Evolutionary conservation across 2,329 filamentous ascomycete species (phyloP).

Genomic region (Pyrenochaeta sp.): DNA sequence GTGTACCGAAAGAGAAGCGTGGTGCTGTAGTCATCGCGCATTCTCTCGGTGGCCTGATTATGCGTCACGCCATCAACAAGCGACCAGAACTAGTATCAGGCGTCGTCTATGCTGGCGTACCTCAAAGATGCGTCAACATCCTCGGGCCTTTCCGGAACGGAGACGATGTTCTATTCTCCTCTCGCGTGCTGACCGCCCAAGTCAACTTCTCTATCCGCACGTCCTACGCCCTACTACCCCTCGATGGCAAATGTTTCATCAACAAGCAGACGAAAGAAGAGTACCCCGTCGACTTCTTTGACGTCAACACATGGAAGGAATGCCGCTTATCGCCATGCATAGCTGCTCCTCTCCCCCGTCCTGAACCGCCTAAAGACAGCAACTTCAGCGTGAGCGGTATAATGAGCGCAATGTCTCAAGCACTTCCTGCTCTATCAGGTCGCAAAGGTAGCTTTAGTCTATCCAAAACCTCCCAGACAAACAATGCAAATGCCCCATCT

Average conservation of each 20-base stretch:
- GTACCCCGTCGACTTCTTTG: constrained; percentile 85
- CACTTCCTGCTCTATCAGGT: constrained; percentile 50
- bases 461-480: constrained; percentile 39
- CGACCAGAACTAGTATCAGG: constrained; percentile 85
- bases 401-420: constrained; percentile 58
- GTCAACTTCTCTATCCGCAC: constrained; percentile 93
- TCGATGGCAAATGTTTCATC: constrained; percentile 87
- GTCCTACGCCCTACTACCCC: constrained; percentile 83
- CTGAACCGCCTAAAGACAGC: constrained; percentile 45
- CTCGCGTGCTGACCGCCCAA: constrained; percentile 87
- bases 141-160: constrained; percentile 88
- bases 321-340: constrained; percentile 82
- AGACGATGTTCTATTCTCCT: constrained; percentile 90
- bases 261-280: constrained; percentile 81
- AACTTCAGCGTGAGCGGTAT: constrained; percentile 54
- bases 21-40: constrained; percentile 87
- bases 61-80: constrained; percentile 85
- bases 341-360: constrained; percentile 69
- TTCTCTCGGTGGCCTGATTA: constrained; percentile 86
- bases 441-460: constrained; percentile 48
- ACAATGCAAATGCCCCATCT: constrained; percentile 5
- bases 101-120: constrained; percentile 84
- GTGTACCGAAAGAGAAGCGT: constrained; percentile 60
- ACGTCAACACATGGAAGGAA: constrained; percentile 79
- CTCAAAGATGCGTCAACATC: constrained; percentile 89